A percentile compares a stretch with the other conserved stretches of the same genome.
phyloP scores from a whole-genome alignment of 176 grass and related monocot genomes.

The Secale cereale region DNA sequence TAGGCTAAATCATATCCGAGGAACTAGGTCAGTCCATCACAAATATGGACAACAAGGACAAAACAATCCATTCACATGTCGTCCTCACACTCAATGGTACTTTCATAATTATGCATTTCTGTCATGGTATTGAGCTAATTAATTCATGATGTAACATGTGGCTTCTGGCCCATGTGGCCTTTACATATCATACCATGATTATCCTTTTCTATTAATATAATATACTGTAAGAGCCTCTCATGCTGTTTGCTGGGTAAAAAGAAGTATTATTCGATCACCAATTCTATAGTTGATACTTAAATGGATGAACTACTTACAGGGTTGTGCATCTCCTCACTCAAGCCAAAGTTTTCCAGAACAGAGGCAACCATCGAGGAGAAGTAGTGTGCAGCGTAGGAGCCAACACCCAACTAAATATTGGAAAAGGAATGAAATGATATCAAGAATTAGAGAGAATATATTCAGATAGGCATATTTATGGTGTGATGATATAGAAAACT shows the following conservation, averaged over 20 bases:
- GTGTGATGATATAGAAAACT: constrained; percentile 12
- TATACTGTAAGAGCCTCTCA: background rate
- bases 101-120: background rate
- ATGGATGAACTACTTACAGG: constrained; percentile 67
- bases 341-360: constrained; percentile 76
- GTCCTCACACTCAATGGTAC: background rate
- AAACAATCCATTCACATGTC: background rate
- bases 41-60: background rate
- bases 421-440: constrained; percentile 6
- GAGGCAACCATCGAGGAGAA: constrained; percentile 73
- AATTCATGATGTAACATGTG: background rate
- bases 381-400: constrained; percentile 82
- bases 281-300: background rate
- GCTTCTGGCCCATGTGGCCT: background rate
- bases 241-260: background rate
- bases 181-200: background rate
- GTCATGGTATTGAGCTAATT: background rate
- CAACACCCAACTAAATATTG: constrained; percentile 65
- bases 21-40: background rate
- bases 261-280: background rate
- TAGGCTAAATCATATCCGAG: background rate
- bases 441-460: constrained; percentile 1
- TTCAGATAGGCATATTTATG: background rate
- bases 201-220: background rate
- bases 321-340: constrained; percentile 92